Base-by-base conservation (phyloP, 129 eudicot genomes). In the Flaveria robusta region DNA sequence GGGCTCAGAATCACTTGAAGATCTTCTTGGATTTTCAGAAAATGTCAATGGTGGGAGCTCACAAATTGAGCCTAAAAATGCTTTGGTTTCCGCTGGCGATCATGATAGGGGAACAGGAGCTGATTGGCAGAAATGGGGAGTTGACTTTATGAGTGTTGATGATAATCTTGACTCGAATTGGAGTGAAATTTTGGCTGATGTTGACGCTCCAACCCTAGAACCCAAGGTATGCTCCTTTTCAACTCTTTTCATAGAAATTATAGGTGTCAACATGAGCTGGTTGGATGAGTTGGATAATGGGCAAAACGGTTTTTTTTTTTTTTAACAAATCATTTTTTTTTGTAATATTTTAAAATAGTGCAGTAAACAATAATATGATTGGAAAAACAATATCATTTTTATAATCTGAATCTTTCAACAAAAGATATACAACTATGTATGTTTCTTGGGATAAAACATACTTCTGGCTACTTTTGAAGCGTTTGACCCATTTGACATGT, bases 121-220 rank as follows among this genome's bases (percentile, higher is more conserved):
- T 3, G 88, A 84, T 56, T 91, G 92, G 90, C 83, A 68, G 72
- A 87, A 88, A 24, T 85, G 95, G 90, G 86, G 91, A 5, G 90
- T 87, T 52, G 86, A 89, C 41, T 77, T 92, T 68, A 80, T 90
- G 76, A 70, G 74, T 14, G 90, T 73, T 54, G 96, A 85, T 54
- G 89, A 86, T 27, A 45, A 87, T 13, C 29, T 88, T 11, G 97
- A 86, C 18, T 77, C 90, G 13, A 84, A 81, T 70, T 91, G 94
- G 97, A 79, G 84, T 62, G 91, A 85, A 66, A 74, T 89, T 14
- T 77, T 89, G 42, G 86, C 82, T 68, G 96, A 92, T 80, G 86
- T 86, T 27, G 85, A 83, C 86, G 92, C 79, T 31, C 87, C 87
- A 9, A 88, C 87, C 68, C 76, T 82, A 64, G 92, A 83, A 74